phyloP scores from a whole-genome alignment of 2,329 filamentous ascomycete species.

The Calonectria leucothoes region DNA sequence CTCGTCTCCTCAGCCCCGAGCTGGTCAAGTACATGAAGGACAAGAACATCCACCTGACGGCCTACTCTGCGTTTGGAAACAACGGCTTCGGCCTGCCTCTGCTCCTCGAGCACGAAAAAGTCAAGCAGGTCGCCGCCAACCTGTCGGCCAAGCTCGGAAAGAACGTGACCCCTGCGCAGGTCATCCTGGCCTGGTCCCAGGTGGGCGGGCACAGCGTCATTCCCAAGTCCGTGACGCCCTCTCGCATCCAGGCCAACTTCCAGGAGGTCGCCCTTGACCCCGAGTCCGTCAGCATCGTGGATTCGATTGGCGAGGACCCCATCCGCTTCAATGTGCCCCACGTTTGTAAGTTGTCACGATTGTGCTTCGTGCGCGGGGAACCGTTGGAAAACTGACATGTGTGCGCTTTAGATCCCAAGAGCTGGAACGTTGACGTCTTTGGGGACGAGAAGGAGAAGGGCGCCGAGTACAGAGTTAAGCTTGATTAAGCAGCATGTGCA shows the following conservation, averaged over 20 bases:
- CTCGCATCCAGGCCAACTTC: slow-evolving; percentile 77
- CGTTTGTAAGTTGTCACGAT: background rate
- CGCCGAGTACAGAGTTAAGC: background rate
- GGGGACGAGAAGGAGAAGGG: background rate
- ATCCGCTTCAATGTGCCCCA: background rate
- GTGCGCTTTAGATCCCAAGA: background rate
- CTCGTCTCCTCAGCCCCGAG: slow-evolving; percentile 67
- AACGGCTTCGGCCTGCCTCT: slow-evolving; percentile 57
- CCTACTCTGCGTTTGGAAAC: slow-evolving; percentile 69
- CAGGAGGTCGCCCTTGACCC: slow-evolving; percentile 71
- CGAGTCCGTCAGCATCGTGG: slow-evolving; percentile 57
- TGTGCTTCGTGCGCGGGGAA: background rate
- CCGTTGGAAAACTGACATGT: background rate
- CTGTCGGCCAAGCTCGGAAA: slow-evolving; percentile 47
- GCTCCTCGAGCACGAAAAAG: slow-evolving; percentile 66
- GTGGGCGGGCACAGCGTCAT: slow-evolving; percentile 75
- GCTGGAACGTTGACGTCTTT: background rate
- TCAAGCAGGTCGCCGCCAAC: slow-evolving; percentile 66
- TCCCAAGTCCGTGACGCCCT: slow-evolving; percentile 79
- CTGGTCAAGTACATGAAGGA: slow-evolving; percentile 70
- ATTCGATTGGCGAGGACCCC: background rate
- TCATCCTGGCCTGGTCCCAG: slow-evolving; percentile 68
- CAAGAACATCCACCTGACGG: slow-evolving; percentile 74
- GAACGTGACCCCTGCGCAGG: slow-evolving; percentile 56
- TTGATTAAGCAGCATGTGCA: background rate